Evolutionary conservation across 2,329 filamentous ascomycete genomes (phyloP).

Genomic region (Fusarium sp.): DNA sequence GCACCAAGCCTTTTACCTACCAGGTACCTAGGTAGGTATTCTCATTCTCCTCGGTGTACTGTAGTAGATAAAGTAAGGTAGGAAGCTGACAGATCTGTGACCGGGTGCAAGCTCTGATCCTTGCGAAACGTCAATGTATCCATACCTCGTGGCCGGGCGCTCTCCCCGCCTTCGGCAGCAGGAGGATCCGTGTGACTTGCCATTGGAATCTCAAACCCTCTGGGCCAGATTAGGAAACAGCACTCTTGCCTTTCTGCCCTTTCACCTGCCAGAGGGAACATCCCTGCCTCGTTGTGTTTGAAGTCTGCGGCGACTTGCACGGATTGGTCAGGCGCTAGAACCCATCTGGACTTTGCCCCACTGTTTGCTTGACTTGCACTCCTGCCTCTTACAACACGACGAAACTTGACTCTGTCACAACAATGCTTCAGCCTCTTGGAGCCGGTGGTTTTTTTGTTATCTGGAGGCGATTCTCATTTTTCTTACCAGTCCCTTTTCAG

Average conservation of each 20-base stretch:
- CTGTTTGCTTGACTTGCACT: conserved; percentile 30
- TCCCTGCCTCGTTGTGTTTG: conserved; percentile 41
- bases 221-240: conserved; percentile 21
- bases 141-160: conserved; percentile 27
- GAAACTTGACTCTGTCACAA: conserved; percentile 62
- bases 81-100: conserved; percentile 28
- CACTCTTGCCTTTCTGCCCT: background rate
- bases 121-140: conserved; percentile 23
- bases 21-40: background rate
- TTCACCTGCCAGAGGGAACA: conserved; percentile 6
- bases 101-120: conserved; percentile 24
- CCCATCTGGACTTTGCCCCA: conserved; percentile 16
- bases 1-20: background rate
- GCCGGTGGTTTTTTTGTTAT: background rate
- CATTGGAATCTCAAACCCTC: conserved; percentile 36
- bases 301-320: conserved; percentile 24
- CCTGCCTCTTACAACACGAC: conserved; percentile 46
- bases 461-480: background rate
- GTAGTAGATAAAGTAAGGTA: background rate
- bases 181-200: conserved; percentile 35
- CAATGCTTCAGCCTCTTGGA: conserved; percentile 56
- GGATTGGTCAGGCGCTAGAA: conserved; percentile 23
- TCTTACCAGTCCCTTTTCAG: conserved; percentile 7
- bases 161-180: conserved; percentile 31
- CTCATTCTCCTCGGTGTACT: background rate